phyloP scores from a whole-genome alignment of 805 yeast genomes.

The Priceomyces fermenticarens region DNA sequence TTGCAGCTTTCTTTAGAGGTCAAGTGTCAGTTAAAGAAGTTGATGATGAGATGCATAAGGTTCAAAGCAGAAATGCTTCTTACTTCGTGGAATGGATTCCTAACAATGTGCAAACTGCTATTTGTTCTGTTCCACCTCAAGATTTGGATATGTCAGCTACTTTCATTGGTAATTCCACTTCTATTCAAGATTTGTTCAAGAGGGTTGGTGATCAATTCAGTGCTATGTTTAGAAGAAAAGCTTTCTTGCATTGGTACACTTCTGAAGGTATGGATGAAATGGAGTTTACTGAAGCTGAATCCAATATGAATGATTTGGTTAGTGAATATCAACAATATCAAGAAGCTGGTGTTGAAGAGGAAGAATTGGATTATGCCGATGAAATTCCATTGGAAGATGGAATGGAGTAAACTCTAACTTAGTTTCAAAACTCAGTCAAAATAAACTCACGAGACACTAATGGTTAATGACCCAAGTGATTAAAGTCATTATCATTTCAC shows the following conservation, averaged over 20 bases:
- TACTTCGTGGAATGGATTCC: conserved; percentile 97
- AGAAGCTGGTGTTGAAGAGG: conserved; percentile 75
- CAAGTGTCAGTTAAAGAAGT: conserved; percentile 90
- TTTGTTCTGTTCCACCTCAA: conserved; percentile 86
- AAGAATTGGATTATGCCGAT: conserved; percentile 65
- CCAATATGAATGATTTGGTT: conserved; percentile 84
- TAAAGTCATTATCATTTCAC: background rate
- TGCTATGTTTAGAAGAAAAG: conserved; percentile 91
- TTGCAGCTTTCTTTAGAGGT: conserved; percentile 93
- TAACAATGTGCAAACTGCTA: conserved; percentile 90
- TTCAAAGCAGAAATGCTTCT: conserved; percentile 75
- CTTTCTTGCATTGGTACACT: conserved; percentile 95
- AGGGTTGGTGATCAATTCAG: conserved; percentile 87
- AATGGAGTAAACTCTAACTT: conserved; percentile 26
- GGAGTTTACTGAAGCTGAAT: conserved; percentile 92
- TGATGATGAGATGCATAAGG: conserved; percentile 87
- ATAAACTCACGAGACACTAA: background rate
- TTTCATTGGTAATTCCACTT: conserved; percentile 88
- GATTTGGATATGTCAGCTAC: conserved; percentile 88
- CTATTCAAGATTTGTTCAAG: conserved; percentile 86
- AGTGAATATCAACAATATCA: conserved; percentile 91
- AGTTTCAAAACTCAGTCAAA: background rate
- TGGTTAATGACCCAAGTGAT: background rate
- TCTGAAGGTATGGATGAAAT: conserved; percentile 95
- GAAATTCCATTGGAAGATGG: conserved; percentile 60